Base-by-base conservation (phyloP, 768 basidiomycete species). In the Phaffia tasmanica region DNA sequence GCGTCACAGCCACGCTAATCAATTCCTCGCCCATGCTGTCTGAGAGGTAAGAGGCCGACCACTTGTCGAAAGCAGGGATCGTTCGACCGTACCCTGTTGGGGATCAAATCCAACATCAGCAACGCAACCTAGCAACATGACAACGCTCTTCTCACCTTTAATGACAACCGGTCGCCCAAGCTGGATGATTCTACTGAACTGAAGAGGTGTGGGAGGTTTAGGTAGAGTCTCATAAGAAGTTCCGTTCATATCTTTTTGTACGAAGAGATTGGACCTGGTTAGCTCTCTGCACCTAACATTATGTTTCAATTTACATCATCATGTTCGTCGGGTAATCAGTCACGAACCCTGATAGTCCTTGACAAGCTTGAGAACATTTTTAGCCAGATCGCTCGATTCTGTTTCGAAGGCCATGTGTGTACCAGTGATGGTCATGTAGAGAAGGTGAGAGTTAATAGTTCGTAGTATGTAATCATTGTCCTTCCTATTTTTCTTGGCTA, bases 1-100 rank as follows among this genome's bases (percentile, higher is more conserved):
- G 88, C 6, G 90, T 92, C 51, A 86, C 80, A 1, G 89, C 87
- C 35, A 93, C 83, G 8, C 86, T 86, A 49, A 92, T 81, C 42
- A 70, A 62, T 30, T 75, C 75, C 4, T 81, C 76, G 3, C 80
- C 83, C 81, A 88, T 83, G 59, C 73, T 74, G n/a, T 78, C 70
- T 16, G 76, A 72, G 16, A 92, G 81, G 72, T 86, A 85, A 57
- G 82, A 78, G 72, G 85, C 78, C 15, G 82, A 79, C 91, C 90
- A 94, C 53, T 79, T 79, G 16, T 77, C 73, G 51, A 77, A 73
- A 42, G 76, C 70, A 25, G 81, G 81, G n/a, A 68, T 42, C 70
- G 48, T 29, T 50, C 63, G 59, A 51, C 68, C 50, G 57, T 58
- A 57, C 18, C 65, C 35, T 54, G 29, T 56, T 63, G 56, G 65